A percentile compares a stretch with the other conserved stretches of the same genome.
These are phyloP conservation scores for Aspergillus fumigatus DNA, from an alignment of 2,329 filamentous ascomycete species.

Conservation along the genomic window DNA sequence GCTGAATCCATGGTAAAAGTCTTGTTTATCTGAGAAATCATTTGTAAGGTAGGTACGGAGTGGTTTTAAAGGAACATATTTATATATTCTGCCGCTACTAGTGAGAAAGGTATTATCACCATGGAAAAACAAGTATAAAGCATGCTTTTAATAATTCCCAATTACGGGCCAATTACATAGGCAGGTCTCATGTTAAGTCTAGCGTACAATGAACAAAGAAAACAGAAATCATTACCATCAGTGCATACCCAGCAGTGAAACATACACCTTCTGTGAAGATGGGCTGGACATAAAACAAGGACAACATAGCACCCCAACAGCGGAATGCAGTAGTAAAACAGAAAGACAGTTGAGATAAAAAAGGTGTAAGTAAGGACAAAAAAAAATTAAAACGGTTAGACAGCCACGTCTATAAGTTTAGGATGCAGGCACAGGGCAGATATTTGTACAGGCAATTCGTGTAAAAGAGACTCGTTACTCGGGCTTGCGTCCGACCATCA, in stretches of 20 bases:
- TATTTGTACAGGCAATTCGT: conserved; percentile 10
- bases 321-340: conserved; percentile 17
- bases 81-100: too few relatives aligned
- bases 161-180: conserved; percentile 3
- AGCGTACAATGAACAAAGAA: background rate
- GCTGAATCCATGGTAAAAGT: background rate
- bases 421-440: conserved; percentile 7
- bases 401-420: conserved; percentile 14
- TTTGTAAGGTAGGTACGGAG: too few relatives aligned
- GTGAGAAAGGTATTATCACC: background rate
- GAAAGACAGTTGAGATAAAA: conserved; percentile 2
- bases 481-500: conserved; percentile 92
- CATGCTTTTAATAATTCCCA: background rate
- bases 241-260: conserved; percentile 15
- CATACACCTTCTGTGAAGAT: conserved; percentile 8
- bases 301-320: conserved; percentile 13
- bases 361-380: conserved; percentile 3
- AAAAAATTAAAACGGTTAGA: conserved; percentile 17
- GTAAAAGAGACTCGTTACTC: conserved; percentile 24
- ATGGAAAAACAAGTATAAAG: background rate
- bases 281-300: conserved; percentile 10
- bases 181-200: background rate
- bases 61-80: too few relatives aligned
- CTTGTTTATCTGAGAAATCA: background rate
- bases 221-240: conserved; percentile 15